These are phyloP conservation scores for Actinomortierella wolfii DNA, from an alignment of 371 early-diverging fungal species.

Conservation along the genomic window DNA sequence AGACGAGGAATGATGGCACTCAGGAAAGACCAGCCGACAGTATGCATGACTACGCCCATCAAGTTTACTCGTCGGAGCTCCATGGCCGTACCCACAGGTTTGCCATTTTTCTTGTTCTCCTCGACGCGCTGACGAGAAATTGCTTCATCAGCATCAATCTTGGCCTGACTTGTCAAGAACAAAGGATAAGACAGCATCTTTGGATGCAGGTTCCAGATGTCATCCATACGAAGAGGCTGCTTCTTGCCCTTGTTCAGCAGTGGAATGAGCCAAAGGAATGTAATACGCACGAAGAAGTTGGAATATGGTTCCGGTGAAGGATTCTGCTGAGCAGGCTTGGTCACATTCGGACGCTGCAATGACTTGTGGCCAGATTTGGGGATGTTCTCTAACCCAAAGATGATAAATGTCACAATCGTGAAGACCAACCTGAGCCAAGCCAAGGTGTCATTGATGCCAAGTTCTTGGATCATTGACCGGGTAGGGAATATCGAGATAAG, in stretches of 20 bases:
- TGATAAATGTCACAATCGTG: constrained; percentile 48
- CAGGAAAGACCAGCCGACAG: constrained; percentile 12
- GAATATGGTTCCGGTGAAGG: constrained; percentile 72
- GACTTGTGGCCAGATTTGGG: constrained; percentile 56
- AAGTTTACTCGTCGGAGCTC: not conserved
- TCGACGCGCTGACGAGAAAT: constrained; percentile 1
- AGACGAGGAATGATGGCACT: constrained; percentile 19
- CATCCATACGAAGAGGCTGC: constrained; percentile 72
- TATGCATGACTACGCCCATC: constrained; percentile 65
- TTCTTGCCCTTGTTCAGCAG: constrained; percentile 78
- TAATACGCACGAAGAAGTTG: constrained; percentile 81
- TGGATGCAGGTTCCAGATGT: constrained; percentile 73
- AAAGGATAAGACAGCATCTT: constrained; percentile 31
- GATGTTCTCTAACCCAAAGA: constrained; percentile 67
- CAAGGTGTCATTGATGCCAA: constrained; percentile 24
- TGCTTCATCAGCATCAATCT: constrained; percentile 12
- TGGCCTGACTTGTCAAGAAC: constrained; percentile 10
- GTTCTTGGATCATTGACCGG: constrained; percentile 30
- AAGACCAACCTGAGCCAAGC: constrained; percentile 50
- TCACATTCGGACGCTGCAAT: constrained; percentile 2
- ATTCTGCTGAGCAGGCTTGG: constrained; percentile 6
- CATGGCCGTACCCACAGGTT: not conserved
- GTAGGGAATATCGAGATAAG: constrained; percentile 58
- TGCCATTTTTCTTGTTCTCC: constrained; percentile 62
- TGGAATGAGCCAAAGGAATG: constrained; percentile 90